A percentile compares a stretch with the other conserved stretches of the same genome.
Conservation (phyloP, 108 stramenopile species). For the Nitzschia inconspicua region DNA sequence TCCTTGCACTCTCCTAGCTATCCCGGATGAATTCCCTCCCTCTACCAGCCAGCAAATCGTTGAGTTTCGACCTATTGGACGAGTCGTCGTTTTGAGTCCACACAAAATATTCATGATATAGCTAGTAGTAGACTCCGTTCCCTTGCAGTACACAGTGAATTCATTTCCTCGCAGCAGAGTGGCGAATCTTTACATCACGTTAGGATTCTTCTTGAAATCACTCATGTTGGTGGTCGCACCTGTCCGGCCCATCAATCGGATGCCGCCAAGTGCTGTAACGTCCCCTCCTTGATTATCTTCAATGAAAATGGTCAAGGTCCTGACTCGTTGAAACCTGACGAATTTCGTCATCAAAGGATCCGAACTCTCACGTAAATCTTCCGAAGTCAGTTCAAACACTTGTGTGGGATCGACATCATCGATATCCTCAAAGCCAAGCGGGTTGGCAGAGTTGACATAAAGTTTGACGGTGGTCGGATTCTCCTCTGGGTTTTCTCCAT, state of each 20-base stretch:
- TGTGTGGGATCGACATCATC: slow-evolving; percentile 87
- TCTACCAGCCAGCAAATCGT: no score
- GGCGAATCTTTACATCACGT: no score
- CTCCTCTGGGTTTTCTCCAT: slow-evolving; percentile 58
- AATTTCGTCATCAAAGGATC: slow-evolving; percentile 58
- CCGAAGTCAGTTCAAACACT: slow-evolving; percentile 60
- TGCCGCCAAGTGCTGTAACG: slow-evolving; percentile 65
- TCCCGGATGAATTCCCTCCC: no score
- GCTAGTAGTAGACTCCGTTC: no score
- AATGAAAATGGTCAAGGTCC: slow-evolving; percentile 73
- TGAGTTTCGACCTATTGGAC: no score
- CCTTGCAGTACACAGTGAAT: no score
- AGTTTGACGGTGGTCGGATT: slow-evolving; percentile 72
- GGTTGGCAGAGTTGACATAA: slow-evolving; percentile 74
- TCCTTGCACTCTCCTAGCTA: no score
- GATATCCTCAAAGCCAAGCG: slow-evolving; percentile 86
- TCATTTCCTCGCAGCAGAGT: no score
- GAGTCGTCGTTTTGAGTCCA: no score
- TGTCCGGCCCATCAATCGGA: slow-evolving; percentile 65
- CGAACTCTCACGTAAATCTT: slow-evolving; percentile 62
- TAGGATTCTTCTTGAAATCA: slow-evolving; percentile 86
- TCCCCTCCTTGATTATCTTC: slow-evolving; percentile 89
- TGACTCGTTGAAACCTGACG: slow-evolving; percentile 86
- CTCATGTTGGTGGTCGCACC: slow-evolving; percentile 79
- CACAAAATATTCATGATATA: no score